Evolutionary conservation across 2,329 filamentous ascomycete genomes (phyloP), one percentile per base, ranked within the genome.

Genomic region (Trichophyton benhamiae): DNA sequence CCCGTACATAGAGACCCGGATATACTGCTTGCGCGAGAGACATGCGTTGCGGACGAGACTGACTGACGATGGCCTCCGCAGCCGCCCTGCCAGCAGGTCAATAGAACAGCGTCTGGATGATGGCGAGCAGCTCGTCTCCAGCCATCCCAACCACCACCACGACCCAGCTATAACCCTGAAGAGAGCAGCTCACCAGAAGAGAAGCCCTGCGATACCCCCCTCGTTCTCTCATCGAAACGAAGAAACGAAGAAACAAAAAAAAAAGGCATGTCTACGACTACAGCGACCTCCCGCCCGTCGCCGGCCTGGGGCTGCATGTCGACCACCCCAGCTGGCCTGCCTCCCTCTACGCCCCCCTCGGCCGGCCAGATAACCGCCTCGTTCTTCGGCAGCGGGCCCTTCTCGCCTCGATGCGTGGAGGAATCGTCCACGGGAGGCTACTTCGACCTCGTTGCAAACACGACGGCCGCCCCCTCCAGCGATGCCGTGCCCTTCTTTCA

Each of bases 351-450:
- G 64, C 75, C 80, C 17, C 77, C 79, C 63, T 82, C 83, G 1
- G 80, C 80, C 58, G 81, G 82, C 65, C 82, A 85, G 69, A 71
- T 77, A 22, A 74, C 79, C 38, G 78, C 63, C 2, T 52, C 82
- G 1, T 81, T 82, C 4, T 80, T 77, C 3, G 60, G 42, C 15
- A 57, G 15, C 25, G 57, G 58, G 8, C 13, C 42, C 27, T 49
- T 59, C 13, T 25, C 46, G 11, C 55, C 59, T 13, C 27, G 59
- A 13, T 6, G 9, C 27, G 9, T 60, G 6, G 46, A 58, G 36
- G 57, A 61, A 36, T 20, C 63, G n/a, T 60, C 59, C n/a, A 49
- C 63, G 3, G n/a, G 49, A 8, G 52, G 63, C 41, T 64, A 64
- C 20, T 64, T 64, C 42, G 61, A 64, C 38, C 49, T 55, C 22